Percentiles rank a stretch among this genome's conserved stretches.
These are phyloP conservation scores for Phytophthora europaea DNA, from an alignment of 352 stramenopile genomes.

Conservation along the genomic window DNA sequence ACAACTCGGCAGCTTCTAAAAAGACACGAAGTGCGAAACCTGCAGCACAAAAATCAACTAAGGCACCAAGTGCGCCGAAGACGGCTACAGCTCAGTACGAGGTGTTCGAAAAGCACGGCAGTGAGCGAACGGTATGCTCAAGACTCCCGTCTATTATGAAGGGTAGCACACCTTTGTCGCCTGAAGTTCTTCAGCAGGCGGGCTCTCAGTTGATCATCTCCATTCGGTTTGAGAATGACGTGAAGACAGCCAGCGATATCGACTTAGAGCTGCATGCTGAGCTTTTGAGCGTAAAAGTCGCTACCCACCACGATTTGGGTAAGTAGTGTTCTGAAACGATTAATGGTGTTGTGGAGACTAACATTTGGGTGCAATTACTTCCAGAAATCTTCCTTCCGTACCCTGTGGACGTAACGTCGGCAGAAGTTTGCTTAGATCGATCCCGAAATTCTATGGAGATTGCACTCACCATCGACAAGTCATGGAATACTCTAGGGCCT, in stretches of 20 bases:
- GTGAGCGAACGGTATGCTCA: slow-evolving; percentile 34
- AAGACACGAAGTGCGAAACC: slow-evolving; percentile 17
- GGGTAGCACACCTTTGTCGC: slow-evolving; percentile 53
- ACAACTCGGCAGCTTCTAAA: slow-evolving; percentile 15
- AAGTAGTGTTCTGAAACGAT: slow-evolving; percentile 12
- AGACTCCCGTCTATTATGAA: slow-evolving; percentile 46
- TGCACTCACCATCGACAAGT: slow-evolving; percentile 57
- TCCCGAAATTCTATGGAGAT: slow-evolving; percentile 51
- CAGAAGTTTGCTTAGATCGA: slow-evolving; percentile 49
- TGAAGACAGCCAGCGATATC: slow-evolving; percentile 45
- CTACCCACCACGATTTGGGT: slow-evolving; percentile 65
- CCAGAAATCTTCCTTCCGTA: slow-evolving; percentile 75
- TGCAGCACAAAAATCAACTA: slow-evolving; percentile 6
- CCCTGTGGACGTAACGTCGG: slow-evolving; percentile 49
- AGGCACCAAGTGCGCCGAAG: slow-evolving; percentile 20
- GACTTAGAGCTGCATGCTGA: slow-evolving; percentile 65
- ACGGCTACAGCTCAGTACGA: slow-evolving; percentile 46
- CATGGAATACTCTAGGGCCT: slow-evolving; percentile 47
- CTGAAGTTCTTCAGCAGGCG: slow-evolving; percentile 47
- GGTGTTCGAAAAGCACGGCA: slow-evolving; percentile 50
- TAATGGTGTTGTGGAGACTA: neutral
- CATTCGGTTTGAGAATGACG: slow-evolving; percentile 51
- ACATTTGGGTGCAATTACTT: neutral
- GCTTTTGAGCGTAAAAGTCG: slow-evolving; percentile 54
- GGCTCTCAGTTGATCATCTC: slow-evolving; percentile 44